Evolutionary conservation across 306 rosid species (phyloP), one percentile per base, ranked within the genome.

Genomic region (Leucaena leucocephala): DNA sequence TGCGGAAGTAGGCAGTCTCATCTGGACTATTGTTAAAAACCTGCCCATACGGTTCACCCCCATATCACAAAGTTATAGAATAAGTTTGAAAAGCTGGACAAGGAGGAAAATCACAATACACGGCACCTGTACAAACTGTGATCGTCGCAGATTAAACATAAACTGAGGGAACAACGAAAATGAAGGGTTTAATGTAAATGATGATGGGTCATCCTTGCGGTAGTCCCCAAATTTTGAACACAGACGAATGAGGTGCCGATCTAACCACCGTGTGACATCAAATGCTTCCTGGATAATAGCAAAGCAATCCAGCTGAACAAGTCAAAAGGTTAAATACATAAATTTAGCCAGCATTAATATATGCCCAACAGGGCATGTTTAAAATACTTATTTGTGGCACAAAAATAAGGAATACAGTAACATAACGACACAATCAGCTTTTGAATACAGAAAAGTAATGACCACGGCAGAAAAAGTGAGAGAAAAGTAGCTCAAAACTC

Each of bases 11-110:
- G 72, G 99, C 99, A 84, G 99, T 95, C 87, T 95, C 99, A 52
- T 95, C 99, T 59, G 99, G 99, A 89, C 99, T 95, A 88, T 95
- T 95, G 88, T 95, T 95, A 80, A 95, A 95, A 81, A 95, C 99
- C 99, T 95, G 89, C 77, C 84, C 78, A 85, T 14, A 61, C 54
- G 78, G 58, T 68, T 67, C 58, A 54, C 61, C 46, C 75, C 39
- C 48, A 79, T 68, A 38, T 57, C 68, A 64, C 58, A 48, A 76
- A 55, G 83, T 57, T 64, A 75, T 40, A 59, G 48, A 27, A 79
- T 57, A 55, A 54, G 16, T 71, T 74, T 81, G 64, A 66, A 55
- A 61, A 75, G 14, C 61, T 63, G 21, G 50, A 74, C 69, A 11
- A 27, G n/a, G 57, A 33, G 36, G 80, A 81, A 68, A 83, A 77